Evolutionary conservation across 352 stramenopile species (phyloP), one percentile per base, ranked within the genome.

Genomic region (Pythium phragmiticola): DNA sequence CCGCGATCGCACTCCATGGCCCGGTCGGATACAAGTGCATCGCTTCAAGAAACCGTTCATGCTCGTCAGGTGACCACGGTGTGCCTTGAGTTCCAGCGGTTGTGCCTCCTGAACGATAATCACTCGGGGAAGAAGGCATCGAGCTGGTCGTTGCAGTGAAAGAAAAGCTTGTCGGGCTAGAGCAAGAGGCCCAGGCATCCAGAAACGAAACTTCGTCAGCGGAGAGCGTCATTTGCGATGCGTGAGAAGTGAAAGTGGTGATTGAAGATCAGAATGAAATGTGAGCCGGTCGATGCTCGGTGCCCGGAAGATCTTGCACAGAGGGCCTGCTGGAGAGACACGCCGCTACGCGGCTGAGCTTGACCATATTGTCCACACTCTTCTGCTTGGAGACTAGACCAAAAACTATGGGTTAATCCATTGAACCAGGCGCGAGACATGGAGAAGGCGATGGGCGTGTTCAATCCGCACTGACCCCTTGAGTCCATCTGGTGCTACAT

Each of bases 1-100:
- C 43, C 3, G 60, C 51, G 26, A 67, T 61, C 4, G 34, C 36
- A n/a, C 55, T 54, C 60, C 60, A 67, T 9, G 60, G 60, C 4
- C 60, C 60, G 0, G 42, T 42, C 6, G 66, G 66, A 42, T 58
- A 69, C 36, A 58, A 34, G 6, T 45, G n/a, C 47, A 72, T 69
- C 0, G 60, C 66, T 4, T 68, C 37, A 6, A 72, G 52, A 30
- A 72, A 72, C 33, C 60, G 52, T 23, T 59, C 53, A 42, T 72
- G 66, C 66, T 72, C 66, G 4, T 69, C 60, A 9, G 13, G 12
- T 1, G 53, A 64, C 66, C 66, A 72, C 17, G 51, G 2, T 8
- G 21, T 12, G 17, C 51, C 51, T 48, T 58, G 51, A 19, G 34
- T 13, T 7, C 48, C 30, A 5, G 13, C 8, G 12, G 48, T 16